Percentiles rank a stretch among this genome's conserved stretches.
Conservation (phyloP, 495 filamentous ascomycete genomes). For the Staphylotrichum longicolle region DNA sequence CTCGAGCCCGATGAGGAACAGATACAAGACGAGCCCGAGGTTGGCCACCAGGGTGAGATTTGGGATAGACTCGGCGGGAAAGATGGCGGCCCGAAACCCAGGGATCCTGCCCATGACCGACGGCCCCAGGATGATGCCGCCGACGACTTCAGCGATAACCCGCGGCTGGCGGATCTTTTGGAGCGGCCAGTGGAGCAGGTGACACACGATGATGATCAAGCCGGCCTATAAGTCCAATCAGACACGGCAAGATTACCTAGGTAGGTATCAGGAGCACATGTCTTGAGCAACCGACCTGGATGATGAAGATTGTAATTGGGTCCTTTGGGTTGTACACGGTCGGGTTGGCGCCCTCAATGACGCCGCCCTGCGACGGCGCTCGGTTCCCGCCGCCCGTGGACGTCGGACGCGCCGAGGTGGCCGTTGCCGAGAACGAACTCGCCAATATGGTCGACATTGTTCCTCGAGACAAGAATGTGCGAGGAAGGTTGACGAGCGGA, state of each 20-base stretch:
- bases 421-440: constrained; percentile 5
- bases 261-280: too few species aligned
- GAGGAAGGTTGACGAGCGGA: too few species aligned
- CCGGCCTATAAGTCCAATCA: constrained; percentile 33
- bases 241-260: too few species aligned
- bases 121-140: constrained; percentile 81
- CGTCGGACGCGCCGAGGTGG: constrained; percentile 3
- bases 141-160: constrained; percentile 92
- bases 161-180: constrained; percentile 81
- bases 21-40: constrained; percentile 78
- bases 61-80: constrained; percentile 68
- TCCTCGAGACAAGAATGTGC: too few species aligned
- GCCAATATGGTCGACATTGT: too few species aligned
- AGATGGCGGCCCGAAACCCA: constrained; percentile 71
- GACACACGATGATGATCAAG: constrained; percentile 83
- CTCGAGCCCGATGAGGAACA: constrained; percentile 88
- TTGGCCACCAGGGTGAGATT: constrained; percentile 77
- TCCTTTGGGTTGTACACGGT: constrained; percentile 69
- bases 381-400: constrained; percentile 1
- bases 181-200: constrained; percentile 68
- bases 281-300: constrained; percentile 56
- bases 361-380: constrained; percentile 23
- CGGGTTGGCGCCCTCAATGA: constrained; percentile 60
- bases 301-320: constrained; percentile 86
- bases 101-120: constrained; percentile 78